Base-by-base conservation (phyloP, 805 yeast genomes). In the Middelhovenomyces tepae region DNA sequence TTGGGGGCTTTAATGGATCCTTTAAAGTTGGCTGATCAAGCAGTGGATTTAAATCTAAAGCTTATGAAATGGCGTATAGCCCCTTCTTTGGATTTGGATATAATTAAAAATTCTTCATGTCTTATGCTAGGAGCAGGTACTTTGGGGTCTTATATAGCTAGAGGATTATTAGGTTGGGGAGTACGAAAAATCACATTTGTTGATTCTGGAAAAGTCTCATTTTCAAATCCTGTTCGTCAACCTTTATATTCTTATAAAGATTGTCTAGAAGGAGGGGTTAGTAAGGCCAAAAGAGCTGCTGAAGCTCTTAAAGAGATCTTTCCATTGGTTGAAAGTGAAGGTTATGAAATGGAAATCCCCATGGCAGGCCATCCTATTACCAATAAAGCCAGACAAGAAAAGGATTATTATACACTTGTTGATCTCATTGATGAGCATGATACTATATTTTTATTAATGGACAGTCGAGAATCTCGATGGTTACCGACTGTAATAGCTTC, bases 31-130 rank as follows among this genome's bases (percentile, higher is more conserved):
- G 89, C 95, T 0, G 82, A 79, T 39, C 97, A 93, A 56, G 89
- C 96, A 0, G 87, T 86, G 4, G 95, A 87, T 53, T 66, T 91
- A 36, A 91, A 91, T 51, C 62, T 91, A 38, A 83, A 84, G 58
- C 62, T 91, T 28, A 91, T 91, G 98, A 85, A 86, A 51, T 91
- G 99, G 99, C 68, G 98, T 44, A 72, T 91, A 11, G 85, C 83
- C 0, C 97, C 98, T 0, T 68, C 74, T 6, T 52, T 91, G 3
- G 71, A 91, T 48, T 62, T 91, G 29, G 87, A 82, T 4, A 50
- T 59, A 2, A 62, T 91, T 15, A 70, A 73, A 42, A 38, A 56
- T 11, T 69, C 78, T 7, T 78, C 69, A 43, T 79, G 87, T 23
- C 57, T 91, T 27, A 60, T 91, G 10, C 65, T 91, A n/a, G 99